phyloP scores from a whole-genome alignment of 306 rosid genomes.

The Corylus americana region DNA sequence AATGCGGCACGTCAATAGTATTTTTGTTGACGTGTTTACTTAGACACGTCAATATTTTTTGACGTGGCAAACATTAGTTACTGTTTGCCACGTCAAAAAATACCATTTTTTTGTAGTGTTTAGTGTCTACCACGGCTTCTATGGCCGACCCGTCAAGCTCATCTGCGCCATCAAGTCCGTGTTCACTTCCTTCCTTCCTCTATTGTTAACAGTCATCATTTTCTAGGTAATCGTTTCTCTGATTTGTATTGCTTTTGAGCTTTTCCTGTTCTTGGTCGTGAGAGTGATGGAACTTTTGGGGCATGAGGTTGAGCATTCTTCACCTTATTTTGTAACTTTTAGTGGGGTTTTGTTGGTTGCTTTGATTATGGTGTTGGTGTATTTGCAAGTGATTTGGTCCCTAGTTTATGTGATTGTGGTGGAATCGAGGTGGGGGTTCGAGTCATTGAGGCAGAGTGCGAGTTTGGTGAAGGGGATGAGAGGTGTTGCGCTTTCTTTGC shows the following conservation, averaged over 20 bases:
- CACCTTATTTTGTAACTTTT: constrained; percentile 30
- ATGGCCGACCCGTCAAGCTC: constrained; percentile 49
- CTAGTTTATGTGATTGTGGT: constrained; percentile 41
- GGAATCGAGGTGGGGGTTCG: constrained; percentile 51
- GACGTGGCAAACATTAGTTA: too few relatives aligned
- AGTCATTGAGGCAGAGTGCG: constrained; percentile 44
- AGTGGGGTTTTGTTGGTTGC: constrained; percentile 3
- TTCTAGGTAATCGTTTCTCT: constrained; percentile 11
- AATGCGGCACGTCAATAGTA: too few relatives aligned
- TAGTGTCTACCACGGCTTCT: constrained; percentile 51
- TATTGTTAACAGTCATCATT: constrained; percentile 36
- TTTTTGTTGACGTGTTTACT: too few relatives aligned
- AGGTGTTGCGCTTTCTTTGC: constrained; percentile 31
- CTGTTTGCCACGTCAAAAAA: too few relatives aligned
- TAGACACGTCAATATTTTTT: too few relatives aligned
- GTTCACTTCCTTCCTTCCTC: constrained; percentile 39
- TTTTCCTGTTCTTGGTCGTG: constrained; percentile 20
- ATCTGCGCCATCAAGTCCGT: constrained; percentile 48
- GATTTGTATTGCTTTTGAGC: constrained; percentile 3
- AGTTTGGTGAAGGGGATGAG: constrained; percentile 44
- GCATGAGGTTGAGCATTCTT: constrained; percentile 16
- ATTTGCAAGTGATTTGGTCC: constrained; percentile 54
- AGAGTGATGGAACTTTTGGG: constrained; percentile 13
- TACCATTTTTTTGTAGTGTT: too few relatives aligned
- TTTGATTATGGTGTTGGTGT: constrained; percentile 19